phyloP scores from a whole-genome alignment of 2,329 filamentous ascomycete genomes.

The Arthroderma uncinatum region DNA sequence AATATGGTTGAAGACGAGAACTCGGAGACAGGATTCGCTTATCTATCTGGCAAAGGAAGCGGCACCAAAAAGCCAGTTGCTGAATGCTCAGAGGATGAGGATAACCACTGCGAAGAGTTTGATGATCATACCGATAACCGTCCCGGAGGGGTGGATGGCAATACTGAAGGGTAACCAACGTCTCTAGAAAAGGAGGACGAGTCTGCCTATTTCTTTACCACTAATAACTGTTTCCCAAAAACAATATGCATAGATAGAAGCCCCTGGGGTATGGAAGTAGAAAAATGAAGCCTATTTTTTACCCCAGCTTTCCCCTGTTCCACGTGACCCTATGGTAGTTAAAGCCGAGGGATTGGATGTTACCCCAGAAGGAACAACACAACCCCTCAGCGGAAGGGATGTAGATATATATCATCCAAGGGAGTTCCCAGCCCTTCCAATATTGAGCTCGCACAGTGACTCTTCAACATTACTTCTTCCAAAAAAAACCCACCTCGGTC shows the following conservation, averaged over 20 bases:
- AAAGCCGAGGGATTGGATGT: not conserved
- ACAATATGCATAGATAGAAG: not conserved
- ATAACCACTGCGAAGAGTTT: not conserved
- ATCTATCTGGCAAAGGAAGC: too few relatives aligned
- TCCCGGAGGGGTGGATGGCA: too few relatives aligned
- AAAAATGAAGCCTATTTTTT: not conserved
- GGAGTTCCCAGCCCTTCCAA: not conserved
- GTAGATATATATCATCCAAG: not conserved
- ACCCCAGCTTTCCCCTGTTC: not conserved
- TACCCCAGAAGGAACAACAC: not conserved
- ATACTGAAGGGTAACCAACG: too few relatives aligned
- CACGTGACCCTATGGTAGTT: not conserved
- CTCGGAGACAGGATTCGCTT: conserved; percentile 1
- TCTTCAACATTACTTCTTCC: not conserved
- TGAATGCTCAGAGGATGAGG: too few relatives aligned
- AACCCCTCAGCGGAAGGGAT: not conserved
- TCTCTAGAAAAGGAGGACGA: not conserved
- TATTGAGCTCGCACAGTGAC: not conserved
- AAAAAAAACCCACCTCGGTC: not conserved
- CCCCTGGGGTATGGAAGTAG: not conserved
- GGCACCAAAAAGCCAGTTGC: too few relatives aligned
- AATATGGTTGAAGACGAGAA: conserved; percentile 8
- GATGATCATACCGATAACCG: not conserved
- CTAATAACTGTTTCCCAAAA: not conserved
- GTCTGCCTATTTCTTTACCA: not conserved